A percentile compares a stretch with the other conserved stretches of the same genome.
Evolutionary conservation across 176 grass and related monocot genomes (phyloP).

Genomic region (Tuctoria greenei): DNA sequence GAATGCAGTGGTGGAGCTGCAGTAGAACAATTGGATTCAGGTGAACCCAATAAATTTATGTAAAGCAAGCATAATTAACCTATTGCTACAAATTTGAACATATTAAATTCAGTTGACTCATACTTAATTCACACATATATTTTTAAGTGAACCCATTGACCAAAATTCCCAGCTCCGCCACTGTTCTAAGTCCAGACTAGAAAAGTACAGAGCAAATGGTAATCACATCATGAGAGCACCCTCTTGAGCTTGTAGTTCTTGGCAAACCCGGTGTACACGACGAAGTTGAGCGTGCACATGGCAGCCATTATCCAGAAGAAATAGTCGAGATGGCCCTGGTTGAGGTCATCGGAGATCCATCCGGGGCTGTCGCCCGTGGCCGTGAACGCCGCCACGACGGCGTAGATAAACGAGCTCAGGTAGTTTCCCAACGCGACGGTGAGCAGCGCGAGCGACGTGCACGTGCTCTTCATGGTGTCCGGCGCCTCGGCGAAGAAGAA

Average conservation of each 20-base stretch:
- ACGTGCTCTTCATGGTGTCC: slow-evolving; percentile 79
- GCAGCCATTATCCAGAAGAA: slow-evolving; percentile 10
- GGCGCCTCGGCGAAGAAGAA: slow-evolving; percentile 83
- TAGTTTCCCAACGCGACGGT: slow-evolving; percentile 69
- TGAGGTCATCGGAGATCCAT: slow-evolving; percentile 77
- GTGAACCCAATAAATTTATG: too few species aligned
- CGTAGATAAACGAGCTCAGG: slow-evolving; percentile 68
- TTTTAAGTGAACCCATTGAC: too few species aligned
- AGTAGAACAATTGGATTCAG: too few species aligned
- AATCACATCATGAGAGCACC: slow-evolving; percentile 35
- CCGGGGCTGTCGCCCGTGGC: slow-evolving; percentile 35
- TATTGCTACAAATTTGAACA: too few species aligned
- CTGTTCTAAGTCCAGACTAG: neutral
- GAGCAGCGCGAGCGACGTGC: slow-evolving; percentile 67
- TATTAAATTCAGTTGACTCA: too few species aligned
- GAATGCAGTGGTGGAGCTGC: too few species aligned
- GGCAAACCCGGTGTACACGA: slow-evolving; percentile 54
- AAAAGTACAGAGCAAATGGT: neutral
- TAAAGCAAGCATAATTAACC: too few species aligned
- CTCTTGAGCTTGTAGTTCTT: slow-evolving; percentile 70
- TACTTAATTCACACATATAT: too few species aligned
- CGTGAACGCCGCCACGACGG: slow-evolving; percentile 48
- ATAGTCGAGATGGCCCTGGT: slow-evolving; percentile 35
- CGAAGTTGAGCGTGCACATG: slow-evolving; percentile 44
- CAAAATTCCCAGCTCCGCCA: too few species aligned